Base-by-base conservation (phyloP, 1,139 yeast genomes). In the Yamadazyma trypodendri region DNA sequence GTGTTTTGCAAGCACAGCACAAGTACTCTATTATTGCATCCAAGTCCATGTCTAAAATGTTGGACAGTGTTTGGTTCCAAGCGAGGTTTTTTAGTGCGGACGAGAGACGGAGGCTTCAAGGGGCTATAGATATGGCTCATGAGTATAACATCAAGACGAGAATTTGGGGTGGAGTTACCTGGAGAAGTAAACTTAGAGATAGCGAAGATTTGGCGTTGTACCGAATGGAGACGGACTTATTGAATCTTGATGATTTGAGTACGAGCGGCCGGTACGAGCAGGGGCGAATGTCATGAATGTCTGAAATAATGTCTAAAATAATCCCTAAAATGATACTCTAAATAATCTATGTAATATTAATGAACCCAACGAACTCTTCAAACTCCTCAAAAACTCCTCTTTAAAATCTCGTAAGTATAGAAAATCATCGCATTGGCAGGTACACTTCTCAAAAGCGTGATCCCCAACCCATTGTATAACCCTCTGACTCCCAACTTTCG, bases 361-460 rank as follows among this genome's bases (percentile, higher is more conserved):
- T 24, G 28, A 6, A n/a, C 12, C 3, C 12, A 11, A 11, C 6
- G 9, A 11, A n/a, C 3, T 4, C 12, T 15, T 10, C 5, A 5
- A 5, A 24, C 22, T 16, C 18, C 27, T 18, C 17, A 37, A 33
- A 37, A 38, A 21, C 24, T 38, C 16, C 59, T 56, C 56, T 82
- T 83, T 41, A 87, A 59, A 25, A 76, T 63, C 55, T 89, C 96
- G 55, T 89, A 88, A 11, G 83, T 71, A 50, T 84, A 79, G 61
- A 90, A 90, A 30, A 90, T 87, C 23, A 84, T 71, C 2, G 97
- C 96, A 51, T 88, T 87, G 2, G 96, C 89, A 0, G 97, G 97
- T 1, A 87, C 77, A 0, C 96, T 89, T 52, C 96, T 75, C 4
- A 79, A 52, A 44, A 88, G 61, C 0, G 97, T 89, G 40, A 90